phyloP scores from a whole-genome alignment of 768 basidiomycete genomes.

The Phylloporus sp. region DNA sequence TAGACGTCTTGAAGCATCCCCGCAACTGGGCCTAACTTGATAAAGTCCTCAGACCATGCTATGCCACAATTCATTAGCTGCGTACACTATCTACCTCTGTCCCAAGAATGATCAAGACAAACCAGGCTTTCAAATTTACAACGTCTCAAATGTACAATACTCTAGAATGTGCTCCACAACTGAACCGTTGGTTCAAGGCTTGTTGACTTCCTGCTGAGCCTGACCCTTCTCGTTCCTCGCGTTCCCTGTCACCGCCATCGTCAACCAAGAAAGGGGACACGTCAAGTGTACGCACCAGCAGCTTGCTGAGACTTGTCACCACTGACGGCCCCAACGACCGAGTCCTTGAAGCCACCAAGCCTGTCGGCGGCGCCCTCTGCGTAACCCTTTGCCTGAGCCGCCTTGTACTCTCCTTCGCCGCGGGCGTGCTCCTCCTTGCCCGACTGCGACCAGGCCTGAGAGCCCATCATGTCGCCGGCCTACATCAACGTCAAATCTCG shows the following conservation, averaged over 20 bases:
- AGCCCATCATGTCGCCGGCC: constrained; percentile 42
- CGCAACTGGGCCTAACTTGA: constrained; percentile 59
- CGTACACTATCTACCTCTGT: not conserved
- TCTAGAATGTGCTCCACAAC: not conserved
- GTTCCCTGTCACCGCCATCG: constrained; percentile 38
- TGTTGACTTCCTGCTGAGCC: constrained; percentile 50
- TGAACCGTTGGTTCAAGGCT: constrained; percentile 20
- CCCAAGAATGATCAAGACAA: not conserved
- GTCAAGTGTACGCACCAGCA: constrained; percentile 32
- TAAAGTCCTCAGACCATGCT: no score
- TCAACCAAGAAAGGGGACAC: rapidly evolving
- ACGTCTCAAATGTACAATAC: not conserved
- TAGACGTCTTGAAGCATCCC: constrained; percentile 58
- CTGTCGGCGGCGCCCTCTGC: constrained; percentile 44
- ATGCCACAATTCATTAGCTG: no score
- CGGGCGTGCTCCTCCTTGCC: constrained; percentile 48
- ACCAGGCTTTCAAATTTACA: not conserved
- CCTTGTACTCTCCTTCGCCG: constrained; percentile 45
- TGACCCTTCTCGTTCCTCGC: constrained; percentile 49
- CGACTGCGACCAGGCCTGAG: constrained; percentile 37
- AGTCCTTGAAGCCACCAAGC: constrained; percentile 46
- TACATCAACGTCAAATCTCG: not conserved
- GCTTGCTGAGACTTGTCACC: constrained; percentile 51
- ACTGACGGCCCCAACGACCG: constrained; percentile 50
- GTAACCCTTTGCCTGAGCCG: constrained; percentile 47